phyloP scores from a whole-genome alignment of 768 basidiomycete genomes.

The Chlorophyllum brunneum region DNA sequence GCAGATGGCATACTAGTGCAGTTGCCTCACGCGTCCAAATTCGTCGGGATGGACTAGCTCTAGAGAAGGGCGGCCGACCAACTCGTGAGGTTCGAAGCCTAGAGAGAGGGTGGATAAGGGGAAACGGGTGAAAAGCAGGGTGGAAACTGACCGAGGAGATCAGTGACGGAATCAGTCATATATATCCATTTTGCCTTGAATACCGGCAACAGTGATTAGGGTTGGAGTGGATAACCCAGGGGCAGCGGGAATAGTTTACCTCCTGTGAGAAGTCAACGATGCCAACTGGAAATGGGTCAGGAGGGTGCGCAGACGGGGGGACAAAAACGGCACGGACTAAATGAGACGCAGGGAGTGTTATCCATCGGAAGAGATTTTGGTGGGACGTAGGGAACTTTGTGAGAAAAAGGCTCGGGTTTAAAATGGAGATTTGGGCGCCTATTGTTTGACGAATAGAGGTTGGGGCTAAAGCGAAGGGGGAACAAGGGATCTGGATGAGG shows the following conservation, averaged over 20 bases:
- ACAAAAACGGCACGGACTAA: conserved; percentile 50
- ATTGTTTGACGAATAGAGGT: conserved; percentile 2
- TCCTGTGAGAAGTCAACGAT: conserved; percentile 80
- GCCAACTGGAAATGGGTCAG: conserved; percentile 43
- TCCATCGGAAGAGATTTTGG: conserved; percentile 32
- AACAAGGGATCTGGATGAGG: neutral
- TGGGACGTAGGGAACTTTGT: conserved; percentile 13
- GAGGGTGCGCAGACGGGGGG: conserved; percentile 6
- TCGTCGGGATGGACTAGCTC: conserved; percentile 83
- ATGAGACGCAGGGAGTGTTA: conserved; percentile 62
- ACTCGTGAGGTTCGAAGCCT: conserved; percentile 75
- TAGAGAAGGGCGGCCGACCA: conserved; percentile 64
- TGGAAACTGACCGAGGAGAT: conserved; percentile 55
- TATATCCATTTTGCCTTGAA: conserved; percentile 65
- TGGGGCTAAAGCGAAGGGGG: conserved; percentile 10
- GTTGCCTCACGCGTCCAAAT: conserved; percentile 54
- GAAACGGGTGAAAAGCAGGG: neutral
- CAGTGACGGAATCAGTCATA: conserved; percentile 60
- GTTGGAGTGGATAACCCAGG: neutral
- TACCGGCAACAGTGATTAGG: neutral
- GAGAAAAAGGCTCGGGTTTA: conserved; percentile 15
- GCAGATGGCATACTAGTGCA: conserved; percentile 57
- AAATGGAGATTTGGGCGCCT: conserved; percentile 13
- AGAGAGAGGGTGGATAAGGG: conserved; percentile 8
- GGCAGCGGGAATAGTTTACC: conserved; percentile 30